Evolutionary conservation across 495 filamentous ascomycete genomes (phyloP).

Genomic region (Lentithecium fluviatile): DNA sequence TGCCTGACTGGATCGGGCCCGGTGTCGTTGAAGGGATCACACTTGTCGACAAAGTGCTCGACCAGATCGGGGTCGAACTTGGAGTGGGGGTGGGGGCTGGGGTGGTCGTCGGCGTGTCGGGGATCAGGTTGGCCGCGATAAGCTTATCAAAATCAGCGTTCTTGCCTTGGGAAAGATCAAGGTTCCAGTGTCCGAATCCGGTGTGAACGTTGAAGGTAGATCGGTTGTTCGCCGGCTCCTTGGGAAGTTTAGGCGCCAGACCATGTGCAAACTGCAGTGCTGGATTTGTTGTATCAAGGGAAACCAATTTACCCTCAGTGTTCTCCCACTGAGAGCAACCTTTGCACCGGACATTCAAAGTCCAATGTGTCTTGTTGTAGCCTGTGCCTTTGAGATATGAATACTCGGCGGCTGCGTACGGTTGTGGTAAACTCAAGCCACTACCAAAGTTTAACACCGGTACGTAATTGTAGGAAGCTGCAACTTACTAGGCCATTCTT

Average conservation of each 20-base stretch:
- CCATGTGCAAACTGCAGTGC: conserved; percentile 23
- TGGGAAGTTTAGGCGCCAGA: conserved; percentile 9
- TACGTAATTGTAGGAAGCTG: not conserved
- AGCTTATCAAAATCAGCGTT: conserved; percentile 27
- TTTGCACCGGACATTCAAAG: conserved; percentile 29
- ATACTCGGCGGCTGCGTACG: conserved; percentile 27
- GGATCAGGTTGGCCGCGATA: conserved; percentile 16
- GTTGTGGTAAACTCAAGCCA: conserved; percentile 26
- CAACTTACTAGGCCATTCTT: conserved; percentile 29
- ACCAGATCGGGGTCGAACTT: not conserved
- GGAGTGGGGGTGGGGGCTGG: conserved; percentile 14
- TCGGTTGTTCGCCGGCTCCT: conserved; percentile 29
- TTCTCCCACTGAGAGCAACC: conserved; percentile 27
- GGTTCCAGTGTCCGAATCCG: conserved; percentile 26
- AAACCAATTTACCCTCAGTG: conserved; percentile 17
- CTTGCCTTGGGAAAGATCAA: conserved; percentile 17
- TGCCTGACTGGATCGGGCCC: not conserved
- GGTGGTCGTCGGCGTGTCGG: conserved; percentile 8
- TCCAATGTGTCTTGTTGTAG: conserved; percentile 33
- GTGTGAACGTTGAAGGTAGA: conserved; percentile 30
- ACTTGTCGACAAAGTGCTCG: conserved; percentile 21
- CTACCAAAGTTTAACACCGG: conserved; percentile 5
- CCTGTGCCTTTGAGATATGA: conserved; percentile 33
- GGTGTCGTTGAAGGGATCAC: conserved; percentile 18
- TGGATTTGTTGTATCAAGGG: conserved; percentile 11